phyloP scores from a whole-genome alignment of 768 basidiomycete species.

The Mrakia gelida region DNA sequence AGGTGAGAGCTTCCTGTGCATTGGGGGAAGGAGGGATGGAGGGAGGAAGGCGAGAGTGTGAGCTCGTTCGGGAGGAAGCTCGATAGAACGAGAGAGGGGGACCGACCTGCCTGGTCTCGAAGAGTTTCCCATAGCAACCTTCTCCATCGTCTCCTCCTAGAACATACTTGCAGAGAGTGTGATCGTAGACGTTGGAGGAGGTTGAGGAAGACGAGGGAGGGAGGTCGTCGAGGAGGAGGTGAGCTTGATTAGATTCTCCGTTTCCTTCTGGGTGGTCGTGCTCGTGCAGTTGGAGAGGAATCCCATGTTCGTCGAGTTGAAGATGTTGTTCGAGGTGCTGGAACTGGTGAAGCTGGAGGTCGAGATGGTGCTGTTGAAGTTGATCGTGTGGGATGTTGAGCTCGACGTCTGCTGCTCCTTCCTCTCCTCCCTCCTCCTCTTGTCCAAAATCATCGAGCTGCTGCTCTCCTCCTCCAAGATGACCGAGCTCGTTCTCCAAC shows the following conservation, averaged over 20 bases:
- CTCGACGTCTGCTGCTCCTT: background rate
- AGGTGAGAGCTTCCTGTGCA: background rate
- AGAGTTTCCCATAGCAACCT: background rate
- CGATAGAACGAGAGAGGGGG: background rate
- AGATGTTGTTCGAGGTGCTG: background rate
- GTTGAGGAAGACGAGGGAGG: background rate
- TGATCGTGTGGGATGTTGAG: background rate
- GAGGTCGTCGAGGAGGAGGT: background rate
- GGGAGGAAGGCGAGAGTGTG: background rate
- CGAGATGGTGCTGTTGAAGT: background rate
- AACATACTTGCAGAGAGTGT: constrained; percentile 6
- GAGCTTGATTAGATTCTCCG: background rate
- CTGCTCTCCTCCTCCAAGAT: too few relatives aligned
- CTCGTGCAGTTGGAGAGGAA: background rate
- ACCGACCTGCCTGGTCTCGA: background rate
- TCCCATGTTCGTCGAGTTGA: background rate
- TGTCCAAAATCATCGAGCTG: too few relatives aligned
- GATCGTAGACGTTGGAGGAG: background rate
- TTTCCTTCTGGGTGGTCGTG: background rate
- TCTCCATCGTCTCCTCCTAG: background rate
- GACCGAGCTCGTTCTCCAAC: too few relatives aligned
- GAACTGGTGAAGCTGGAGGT: background rate
- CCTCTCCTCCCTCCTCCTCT: background rate
- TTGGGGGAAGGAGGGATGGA: background rate
- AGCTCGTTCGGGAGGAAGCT: background rate